Evolutionary conservation across 495 filamentous ascomycete genomes (phyloP), one percentile per base, ranked within the genome.

Genomic region (Penicillium malachiteum): DNA sequence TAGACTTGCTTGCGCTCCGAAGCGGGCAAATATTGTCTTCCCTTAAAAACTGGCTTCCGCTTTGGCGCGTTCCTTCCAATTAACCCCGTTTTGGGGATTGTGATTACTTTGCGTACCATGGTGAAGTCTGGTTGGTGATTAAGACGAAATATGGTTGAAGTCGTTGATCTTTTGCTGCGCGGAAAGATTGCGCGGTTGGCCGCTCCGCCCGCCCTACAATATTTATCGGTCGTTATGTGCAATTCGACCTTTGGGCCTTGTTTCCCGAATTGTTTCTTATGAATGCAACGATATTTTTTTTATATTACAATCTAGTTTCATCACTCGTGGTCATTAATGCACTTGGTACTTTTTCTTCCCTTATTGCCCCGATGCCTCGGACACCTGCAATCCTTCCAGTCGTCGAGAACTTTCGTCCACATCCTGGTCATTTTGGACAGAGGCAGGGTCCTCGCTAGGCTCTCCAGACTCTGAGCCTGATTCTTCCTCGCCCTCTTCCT

Each of bases 1-100:
- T 79, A 90, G 54, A 91, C 67, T 66, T 86, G 79, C 68, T 89
- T 90, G 45, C 65, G 69, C 56, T 59, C 17, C 34, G 58, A 52
- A 67, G 31, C n/a, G 46, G 43, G 62, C 55, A 63, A 58, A 55
- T 57, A 47, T 32, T 46, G 13, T 11, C 35, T 51, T 26, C 39
- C 12, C 34, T 26, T 26, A 4, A 26, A 26, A 26, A 26, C 21
- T 26, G 21, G 21, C 2, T 1, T 4, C 21, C 21, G 21, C 21
- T 26, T 26, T 26, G 21, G 21, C 2, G 21, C 21, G 21, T 26
- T 26, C 21, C 21, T 26, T 26, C 21, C 21, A 1, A 26, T 26
- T 17, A 30, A 21, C 40, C 38, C 56, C 52, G 63, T 60, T 35
- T 67, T 69, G 56, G 67, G 50, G 21, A 71, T 48, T 37, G 62